phyloP scores from a whole-genome alignment of 2,329 filamentous ascomycete genomes.

The Didymella pomorum region DNA sequence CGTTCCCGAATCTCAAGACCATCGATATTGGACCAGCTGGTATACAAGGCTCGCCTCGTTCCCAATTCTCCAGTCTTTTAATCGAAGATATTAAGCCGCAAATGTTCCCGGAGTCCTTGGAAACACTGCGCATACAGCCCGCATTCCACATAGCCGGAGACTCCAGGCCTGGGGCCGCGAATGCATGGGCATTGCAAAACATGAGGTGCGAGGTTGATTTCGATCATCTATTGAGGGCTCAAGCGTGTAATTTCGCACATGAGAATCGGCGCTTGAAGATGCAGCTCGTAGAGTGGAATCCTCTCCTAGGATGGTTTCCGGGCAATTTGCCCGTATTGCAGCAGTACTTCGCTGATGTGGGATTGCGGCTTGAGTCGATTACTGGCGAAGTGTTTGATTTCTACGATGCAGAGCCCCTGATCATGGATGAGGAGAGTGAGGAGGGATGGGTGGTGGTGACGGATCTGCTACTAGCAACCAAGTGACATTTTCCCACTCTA shows the following conservation, averaged over 20 bases:
- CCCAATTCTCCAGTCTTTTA: no score
- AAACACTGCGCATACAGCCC: not conserved
- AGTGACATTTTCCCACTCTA: not conserved
- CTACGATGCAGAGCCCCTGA: slow-evolving; percentile 1
- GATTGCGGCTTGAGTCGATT: not conserved
- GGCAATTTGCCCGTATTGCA: not conserved
- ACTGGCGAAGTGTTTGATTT: not conserved
- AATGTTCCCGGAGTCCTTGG: not conserved
- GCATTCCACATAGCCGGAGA: not conserved
- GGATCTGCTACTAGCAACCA: not conserved
- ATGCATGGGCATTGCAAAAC: not conserved
- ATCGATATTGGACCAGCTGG: not conserved
- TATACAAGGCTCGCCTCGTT: not conserved
- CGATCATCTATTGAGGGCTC: not conserved
- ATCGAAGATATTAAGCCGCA: no score
- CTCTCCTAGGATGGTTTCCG: slow-evolving; percentile 9
- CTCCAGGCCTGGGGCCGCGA: not conserved
- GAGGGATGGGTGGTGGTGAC: slow-evolving; percentile 8
- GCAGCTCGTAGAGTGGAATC: slow-evolving; percentile 5
- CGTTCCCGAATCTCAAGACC: not conserved
- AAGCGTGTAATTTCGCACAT: not conserved
- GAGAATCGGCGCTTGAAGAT: not conserved
- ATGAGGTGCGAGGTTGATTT: not conserved
- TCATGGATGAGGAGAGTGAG: slow-evolving; percentile 3
- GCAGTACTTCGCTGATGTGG: not conserved